Conservation (phyloP, 1,139 yeast species). For the Lodderomyces parapsilosis region DNA sequence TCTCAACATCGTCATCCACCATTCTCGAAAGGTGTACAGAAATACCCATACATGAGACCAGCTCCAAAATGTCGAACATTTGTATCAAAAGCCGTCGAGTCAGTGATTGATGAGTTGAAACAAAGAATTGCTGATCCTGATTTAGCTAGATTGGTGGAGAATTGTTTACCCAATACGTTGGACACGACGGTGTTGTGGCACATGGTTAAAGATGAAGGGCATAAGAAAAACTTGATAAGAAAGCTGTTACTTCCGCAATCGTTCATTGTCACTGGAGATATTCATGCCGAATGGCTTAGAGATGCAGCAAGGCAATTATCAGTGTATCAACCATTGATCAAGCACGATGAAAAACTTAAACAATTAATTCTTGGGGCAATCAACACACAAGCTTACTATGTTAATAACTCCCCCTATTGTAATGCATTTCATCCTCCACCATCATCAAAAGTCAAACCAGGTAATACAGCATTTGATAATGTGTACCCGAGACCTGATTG, state of each 20-base stretch:
- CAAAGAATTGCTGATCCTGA: conserved; percentile 56
- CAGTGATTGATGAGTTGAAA: conserved; percentile 54
- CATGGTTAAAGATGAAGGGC: conserved; percentile 9
- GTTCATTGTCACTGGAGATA: conserved; percentile 86
- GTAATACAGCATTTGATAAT: conserved; percentile 57
- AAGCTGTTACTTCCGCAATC: conserved; percentile 22
- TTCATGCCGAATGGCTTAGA: conserved; percentile 86
- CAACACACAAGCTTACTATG: conserved; percentile 68
- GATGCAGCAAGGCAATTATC: conserved; percentile 84
- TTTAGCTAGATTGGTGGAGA: conserved; percentile 72
- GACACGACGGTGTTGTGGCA: conserved; percentile 89
- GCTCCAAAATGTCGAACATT: conserved; percentile 71
- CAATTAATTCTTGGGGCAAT: conserved; percentile 74
- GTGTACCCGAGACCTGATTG: conserved; percentile 74
- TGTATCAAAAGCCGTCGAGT: conserved; percentile 59
- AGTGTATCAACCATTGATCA: conserved; percentile 65
- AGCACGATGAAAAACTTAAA: conserved; percentile 48
- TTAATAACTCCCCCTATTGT: conserved; percentile 71
- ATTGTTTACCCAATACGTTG: conserved; percentile 82
- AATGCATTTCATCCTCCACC: conserved; percentile 90
- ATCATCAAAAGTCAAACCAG: conserved; percentile 51
- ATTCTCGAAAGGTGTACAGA: conserved; percentile 43
- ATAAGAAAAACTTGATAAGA: neutral
- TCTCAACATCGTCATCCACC: conserved; percentile 49
- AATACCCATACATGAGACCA: conserved; percentile 77